Percentiles rank a stretch among this genome's conserved stretches.
Evolutionary conservation across 1,139 yeast genomes (phyloP).

Genomic region (Blastobotrys apis): DNA sequence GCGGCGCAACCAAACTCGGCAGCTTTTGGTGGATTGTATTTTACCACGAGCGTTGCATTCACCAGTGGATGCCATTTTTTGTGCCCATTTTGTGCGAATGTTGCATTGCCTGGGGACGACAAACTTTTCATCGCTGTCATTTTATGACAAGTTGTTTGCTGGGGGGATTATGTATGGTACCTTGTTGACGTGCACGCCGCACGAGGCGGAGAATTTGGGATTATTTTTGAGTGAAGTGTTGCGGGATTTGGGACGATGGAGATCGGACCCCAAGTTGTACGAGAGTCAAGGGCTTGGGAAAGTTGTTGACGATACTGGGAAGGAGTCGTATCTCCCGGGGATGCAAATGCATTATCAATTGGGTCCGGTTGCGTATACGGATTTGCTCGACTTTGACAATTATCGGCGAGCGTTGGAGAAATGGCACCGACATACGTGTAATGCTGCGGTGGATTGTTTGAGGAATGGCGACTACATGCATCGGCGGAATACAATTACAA

Average conservation of each 20-base stretch:
- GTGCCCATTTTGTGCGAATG: slow-evolving; percentile 56
- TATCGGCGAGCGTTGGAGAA: slow-evolving; percentile 46
- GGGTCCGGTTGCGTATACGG: slow-evolving; percentile 22
- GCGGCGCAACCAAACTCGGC: slow-evolving; percentile 31
- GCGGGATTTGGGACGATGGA: slow-evolving; percentile 45
- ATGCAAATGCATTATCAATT: slow-evolving; percentile 23
- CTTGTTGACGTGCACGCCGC: slow-evolving; percentile 64
- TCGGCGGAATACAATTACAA: slow-evolving; percentile 73
- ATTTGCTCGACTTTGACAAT: slow-evolving; percentile 35
- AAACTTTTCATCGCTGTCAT: slow-evolving; percentile 43
- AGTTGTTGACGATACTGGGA: slow-evolving; percentile 17
- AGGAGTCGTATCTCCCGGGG: slow-evolving; percentile 27
- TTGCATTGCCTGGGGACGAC: slow-evolving; percentile 44
- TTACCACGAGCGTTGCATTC: slow-evolving; percentile 77
- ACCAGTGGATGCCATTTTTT: slow-evolving; percentile 76
- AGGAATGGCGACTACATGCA: slow-evolving; percentile 67
- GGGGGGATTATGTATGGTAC: slow-evolving; percentile 53
- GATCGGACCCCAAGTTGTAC: slow-evolving; percentile 30
- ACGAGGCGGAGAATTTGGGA: slow-evolving; percentile 81
- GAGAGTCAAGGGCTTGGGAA: slow-evolving; percentile 33
- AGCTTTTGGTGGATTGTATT: slow-evolving; percentile 59
- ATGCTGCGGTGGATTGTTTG: slow-evolving; percentile 48
- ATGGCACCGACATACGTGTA: slow-evolving; percentile 52
- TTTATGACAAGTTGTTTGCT: slow-evolving; percentile 50
- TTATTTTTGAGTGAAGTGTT: slow-evolving; percentile 62